Evolutionary conservation across 176 grass and related monocot species (phyloP).

Genomic region (Alloteropsis semialata): DNA sequence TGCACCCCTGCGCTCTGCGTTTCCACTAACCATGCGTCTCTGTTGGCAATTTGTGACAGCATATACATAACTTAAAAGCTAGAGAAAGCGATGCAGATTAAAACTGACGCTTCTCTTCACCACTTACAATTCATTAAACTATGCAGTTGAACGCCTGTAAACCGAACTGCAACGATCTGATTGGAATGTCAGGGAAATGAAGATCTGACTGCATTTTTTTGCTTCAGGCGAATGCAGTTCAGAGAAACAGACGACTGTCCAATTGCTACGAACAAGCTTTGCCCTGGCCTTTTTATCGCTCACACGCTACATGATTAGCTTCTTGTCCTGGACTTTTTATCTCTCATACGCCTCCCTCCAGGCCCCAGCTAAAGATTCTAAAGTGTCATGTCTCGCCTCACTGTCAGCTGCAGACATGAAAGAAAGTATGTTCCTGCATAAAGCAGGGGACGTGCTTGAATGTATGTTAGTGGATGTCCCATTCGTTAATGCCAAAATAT

Average conservation of each 20-base stretch:
- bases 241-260: not conserved
- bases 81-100: not conserved
- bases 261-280: not conserved
- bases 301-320: not conserved
- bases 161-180: not conserved
- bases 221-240: not conserved
- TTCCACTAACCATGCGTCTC: not conserved
- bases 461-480: not conserved
- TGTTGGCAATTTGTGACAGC: not conserved
- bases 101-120: not conserved
- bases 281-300: not conserved
- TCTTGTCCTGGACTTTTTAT: not conserved
- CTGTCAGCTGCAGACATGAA: not conserved
- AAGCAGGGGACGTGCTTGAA: conserved; percentile 10
- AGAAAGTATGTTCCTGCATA: not conserved
- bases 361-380: conserved; percentile 27
- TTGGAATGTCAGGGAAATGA: not conserved
- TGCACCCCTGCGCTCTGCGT: not conserved
- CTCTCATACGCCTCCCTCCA: not conserved
- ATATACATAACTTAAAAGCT: not conserved
- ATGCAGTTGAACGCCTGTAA: not conserved
- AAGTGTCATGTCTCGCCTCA: conserved; percentile 27
- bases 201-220: conserved; percentile 17
- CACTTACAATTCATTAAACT: not conserved
- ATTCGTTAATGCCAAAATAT: not conserved